A percentile compares a stretch with the other conserved stretches of the same genome.
phyloP scores from a whole-genome alignment of 2,329 filamentous ascomycete species.

The Arthrinium puccinioides region DNA sequence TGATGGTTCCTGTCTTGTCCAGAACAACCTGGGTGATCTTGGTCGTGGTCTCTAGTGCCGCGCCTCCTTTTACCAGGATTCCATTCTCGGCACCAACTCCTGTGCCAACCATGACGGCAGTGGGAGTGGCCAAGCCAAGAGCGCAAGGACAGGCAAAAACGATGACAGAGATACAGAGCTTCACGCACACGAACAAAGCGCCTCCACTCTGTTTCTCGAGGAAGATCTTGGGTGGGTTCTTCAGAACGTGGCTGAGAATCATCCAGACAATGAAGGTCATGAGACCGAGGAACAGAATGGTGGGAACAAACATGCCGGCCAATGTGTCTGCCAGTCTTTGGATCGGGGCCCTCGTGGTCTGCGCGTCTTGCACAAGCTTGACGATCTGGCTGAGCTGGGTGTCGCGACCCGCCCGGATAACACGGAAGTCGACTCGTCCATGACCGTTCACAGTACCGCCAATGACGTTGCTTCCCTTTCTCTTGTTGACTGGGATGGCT shows the following conservation, averaged over 20 bases:
- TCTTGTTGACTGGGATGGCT: constrained; percentile 90
- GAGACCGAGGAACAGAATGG: constrained; percentile 77
- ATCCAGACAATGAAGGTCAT: constrained; percentile 89
- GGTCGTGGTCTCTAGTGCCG: constrained; percentile 82
- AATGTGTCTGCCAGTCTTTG: constrained; percentile 86
- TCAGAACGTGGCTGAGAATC: constrained; percentile 80
- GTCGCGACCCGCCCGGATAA: constrained; percentile 86
- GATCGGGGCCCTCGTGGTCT: constrained; percentile 89
- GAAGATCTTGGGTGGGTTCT: constrained; percentile 85
- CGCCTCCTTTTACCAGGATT: constrained; percentile 95
- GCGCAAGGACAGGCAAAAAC: constrained; percentile 97
- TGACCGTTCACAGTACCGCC: constrained; percentile 94
- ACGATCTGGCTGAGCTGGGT: constrained; percentile 98
- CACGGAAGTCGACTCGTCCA: constrained; percentile 84
- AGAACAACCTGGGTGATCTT: constrained; percentile 86
- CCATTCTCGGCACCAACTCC: constrained; percentile 91
- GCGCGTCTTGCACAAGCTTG: constrained; percentile 94
- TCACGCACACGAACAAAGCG: constrained; percentile 91
- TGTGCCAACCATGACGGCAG: constrained; percentile 98
- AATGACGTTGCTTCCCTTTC: constrained; percentile 70
- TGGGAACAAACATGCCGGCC: constrained; percentile 89
- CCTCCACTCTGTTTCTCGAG: constrained; percentile 73
- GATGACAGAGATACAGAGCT: constrained; percentile 96
- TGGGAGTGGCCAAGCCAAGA: constrained; percentile 90
- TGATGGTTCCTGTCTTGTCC: constrained; percentile 94